phyloP scores from a whole-genome alignment of 1,139 yeast genomes.

The Debaryomyces udenii region DNA sequence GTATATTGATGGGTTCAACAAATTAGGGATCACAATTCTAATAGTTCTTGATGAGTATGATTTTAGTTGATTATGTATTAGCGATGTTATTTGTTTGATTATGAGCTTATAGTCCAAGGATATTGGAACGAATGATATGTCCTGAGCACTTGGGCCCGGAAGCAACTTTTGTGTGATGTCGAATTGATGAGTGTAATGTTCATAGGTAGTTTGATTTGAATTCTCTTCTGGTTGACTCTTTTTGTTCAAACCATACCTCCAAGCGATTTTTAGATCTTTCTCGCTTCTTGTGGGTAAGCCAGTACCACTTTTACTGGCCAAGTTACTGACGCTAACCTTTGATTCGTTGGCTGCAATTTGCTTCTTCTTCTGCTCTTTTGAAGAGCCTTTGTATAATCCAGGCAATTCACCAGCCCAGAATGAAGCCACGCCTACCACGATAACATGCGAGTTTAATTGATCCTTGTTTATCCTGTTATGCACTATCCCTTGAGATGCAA shows the following conservation, averaged over 20 bases:
- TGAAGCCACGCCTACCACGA: constrained; percentile 64
- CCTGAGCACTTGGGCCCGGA: constrained; percentile 68
- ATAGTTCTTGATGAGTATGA: constrained; percentile 48
- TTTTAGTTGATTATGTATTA: constrained; percentile 39
- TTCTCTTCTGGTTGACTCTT: constrained; percentile 28
- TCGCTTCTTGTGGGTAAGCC: constrained; percentile 25
- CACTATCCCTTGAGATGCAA: constrained; percentile 77
- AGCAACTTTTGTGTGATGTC: constrained; percentile 71
- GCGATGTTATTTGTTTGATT: constrained; percentile 43
- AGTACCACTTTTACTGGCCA: constrained; percentile 36
- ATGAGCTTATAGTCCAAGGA: constrained; percentile 24
- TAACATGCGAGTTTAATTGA: constrained; percentile 55
- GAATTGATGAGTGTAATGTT: constrained; percentile 66
- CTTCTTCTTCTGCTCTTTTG: constrained; percentile 66
- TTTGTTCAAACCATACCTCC: constrained; percentile 76
- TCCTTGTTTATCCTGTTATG: constrained; percentile 56
- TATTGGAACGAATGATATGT: constrained; percentile 58
- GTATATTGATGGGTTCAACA: constrained; percentile 80
- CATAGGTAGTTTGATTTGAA: constrained; percentile 32
- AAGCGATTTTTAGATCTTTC: constrained; percentile 74
- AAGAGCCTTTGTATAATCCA: constrained; percentile 73
- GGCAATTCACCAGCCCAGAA: constrained; percentile 78
- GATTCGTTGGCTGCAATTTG: constrained; percentile 60
- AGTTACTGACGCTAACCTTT: constrained; percentile 68
- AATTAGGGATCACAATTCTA: constrained; percentile 72